Conservation (phyloP, 23 red algal species). For the Gracilaria domingensis region DNA sequence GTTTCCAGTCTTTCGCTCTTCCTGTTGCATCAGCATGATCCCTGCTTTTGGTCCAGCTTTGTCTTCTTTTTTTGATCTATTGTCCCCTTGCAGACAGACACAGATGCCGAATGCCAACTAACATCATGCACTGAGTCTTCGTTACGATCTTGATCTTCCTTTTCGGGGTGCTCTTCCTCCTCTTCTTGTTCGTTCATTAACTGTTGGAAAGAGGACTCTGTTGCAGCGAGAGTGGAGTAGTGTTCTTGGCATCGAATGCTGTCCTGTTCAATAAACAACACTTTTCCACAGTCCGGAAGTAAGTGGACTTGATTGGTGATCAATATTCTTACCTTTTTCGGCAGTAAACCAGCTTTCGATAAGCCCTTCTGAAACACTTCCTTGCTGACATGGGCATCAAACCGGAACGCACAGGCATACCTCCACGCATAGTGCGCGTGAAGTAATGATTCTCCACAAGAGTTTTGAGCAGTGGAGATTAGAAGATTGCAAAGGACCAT, state of each 20-base stretch:
- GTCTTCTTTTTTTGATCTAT: neutral
- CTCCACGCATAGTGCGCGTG: conserved; percentile 74
- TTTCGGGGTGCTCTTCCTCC: conserved; percentile 18
- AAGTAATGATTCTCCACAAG: conserved; percentile 93
- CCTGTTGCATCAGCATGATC: conserved; percentile 76
- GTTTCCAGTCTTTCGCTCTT: conserved; percentile 84
- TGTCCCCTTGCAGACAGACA: conserved; percentile 15
- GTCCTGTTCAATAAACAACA: conserved; percentile 71
- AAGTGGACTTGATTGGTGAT: conserved; percentile 97
- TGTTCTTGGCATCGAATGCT: conserved; percentile 47
- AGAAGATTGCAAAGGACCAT: conserved; percentile 75
- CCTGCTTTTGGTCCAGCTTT: conserved; percentile 15
- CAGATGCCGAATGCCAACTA: conserved; percentile 12
- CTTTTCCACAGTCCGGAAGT: conserved; percentile 77
- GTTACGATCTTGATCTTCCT: neutral
- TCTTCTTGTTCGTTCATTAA: conserved; percentile 66
- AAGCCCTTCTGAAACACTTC: conserved; percentile 89
- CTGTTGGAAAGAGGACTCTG: conserved; percentile 68
- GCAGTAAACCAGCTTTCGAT: conserved; percentile 70
- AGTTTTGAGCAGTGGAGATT: conserved; percentile 77
- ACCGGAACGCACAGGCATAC: conserved; percentile 82
- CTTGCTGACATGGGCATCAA: conserved; percentile 96
- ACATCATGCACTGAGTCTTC: conserved; percentile 18
- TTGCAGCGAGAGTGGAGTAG: conserved; percentile 38
- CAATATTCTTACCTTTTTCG: conserved; percentile 72